Percentiles rank a stretch among this genome's conserved stretches.
Evolutionary conservation across 345 rosid genomes (phyloP).

Genomic region (Raphanus raphanistrum): DNA sequence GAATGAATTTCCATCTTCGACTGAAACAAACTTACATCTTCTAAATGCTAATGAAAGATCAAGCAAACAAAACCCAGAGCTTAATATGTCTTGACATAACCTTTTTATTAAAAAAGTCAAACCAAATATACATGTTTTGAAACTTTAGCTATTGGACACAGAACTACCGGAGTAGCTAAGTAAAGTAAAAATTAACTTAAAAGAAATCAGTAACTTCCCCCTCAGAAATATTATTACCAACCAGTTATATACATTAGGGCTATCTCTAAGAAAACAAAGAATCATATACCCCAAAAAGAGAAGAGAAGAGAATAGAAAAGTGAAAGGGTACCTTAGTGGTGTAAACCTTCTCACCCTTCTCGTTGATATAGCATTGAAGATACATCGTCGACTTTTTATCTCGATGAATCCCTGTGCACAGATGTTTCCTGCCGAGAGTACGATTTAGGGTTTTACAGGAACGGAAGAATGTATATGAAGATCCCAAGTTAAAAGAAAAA

Average conservation of each 20-base stretch:
- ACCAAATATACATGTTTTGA: no score
- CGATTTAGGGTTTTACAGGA: no score
- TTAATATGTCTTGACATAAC: not conserved
- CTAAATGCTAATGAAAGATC: not conserved
- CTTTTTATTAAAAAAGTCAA: no score
- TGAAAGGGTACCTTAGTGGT: slow-evolving; percentile 60
- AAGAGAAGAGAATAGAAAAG: not conserved
- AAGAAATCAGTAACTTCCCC: not conserved
- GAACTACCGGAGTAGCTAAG: not conserved
- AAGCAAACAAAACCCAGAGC: slow-evolving; percentile 4
- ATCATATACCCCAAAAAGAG: not conserved
- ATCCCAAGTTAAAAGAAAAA: no score
- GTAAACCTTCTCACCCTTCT: slow-evolving; percentile 77
- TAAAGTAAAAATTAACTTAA: not conserved
- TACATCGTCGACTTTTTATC: slow-evolving; percentile 43
- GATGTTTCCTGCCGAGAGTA: no score
- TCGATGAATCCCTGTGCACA: not conserved
- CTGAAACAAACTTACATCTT: not conserved
- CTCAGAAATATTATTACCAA: no score
- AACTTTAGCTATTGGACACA: not conserved
- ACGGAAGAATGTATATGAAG: no score
- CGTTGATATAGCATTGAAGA: slow-evolving; percentile 78
- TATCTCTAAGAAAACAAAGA: no score
- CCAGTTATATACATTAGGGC: no score
- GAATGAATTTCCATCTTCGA: not conserved